Evolutionary conservation across 1,284 basidiomycete genomes (phyloP).

Genomic region (Heimioporus punctisporus): DNA sequence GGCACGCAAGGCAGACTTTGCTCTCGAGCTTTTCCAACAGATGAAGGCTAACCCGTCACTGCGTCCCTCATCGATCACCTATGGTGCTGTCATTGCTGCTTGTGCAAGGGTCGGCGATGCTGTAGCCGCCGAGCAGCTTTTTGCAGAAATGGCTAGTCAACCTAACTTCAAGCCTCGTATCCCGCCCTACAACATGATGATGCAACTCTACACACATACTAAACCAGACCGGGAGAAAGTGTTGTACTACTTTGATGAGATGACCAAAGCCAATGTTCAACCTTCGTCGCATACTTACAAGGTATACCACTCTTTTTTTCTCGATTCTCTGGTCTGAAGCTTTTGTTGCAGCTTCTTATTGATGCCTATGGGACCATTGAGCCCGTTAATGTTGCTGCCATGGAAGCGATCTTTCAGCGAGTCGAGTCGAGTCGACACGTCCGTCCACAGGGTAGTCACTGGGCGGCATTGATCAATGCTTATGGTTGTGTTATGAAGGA

Average conservation of each 20-base stretch:
- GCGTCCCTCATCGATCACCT: conserved; percentile 86
- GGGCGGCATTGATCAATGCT: conserved; percentile 91
- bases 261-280: conserved; percentile 63
- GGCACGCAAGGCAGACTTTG: conserved; percentile 90
- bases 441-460: conserved; percentile 83
- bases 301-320: conserved; percentile 40
- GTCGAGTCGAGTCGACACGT: conserved; percentile 58
- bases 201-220: conserved; percentile 94
- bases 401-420: conserved; percentile 75
- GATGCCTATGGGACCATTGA: conserved; percentile 91
- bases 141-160: conserved; percentile 82
- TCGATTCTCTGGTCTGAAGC: conserved; percentile 10
- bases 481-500: conserved; percentile 86
- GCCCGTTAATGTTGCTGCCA: conserved; percentile 76
- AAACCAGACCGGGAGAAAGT: conserved; percentile 84
- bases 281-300: conserved; percentile 95
- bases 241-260: conserved; percentile 76
- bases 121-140: conserved; percentile 80
- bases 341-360: conserved; percentile 71
- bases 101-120: conserved; percentile 95
- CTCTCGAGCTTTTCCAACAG: conserved; percentile 83
- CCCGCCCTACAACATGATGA: conserved; percentile 98
- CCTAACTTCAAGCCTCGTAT: conserved; percentile 86
- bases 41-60: conserved; percentile 73
- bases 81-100: conserved; percentile 94